These are phyloP conservation scores for Trametes versicolor DNA, from an alignment of 1,284 basidiomycete species.

Conservation along the genomic window DNA sequence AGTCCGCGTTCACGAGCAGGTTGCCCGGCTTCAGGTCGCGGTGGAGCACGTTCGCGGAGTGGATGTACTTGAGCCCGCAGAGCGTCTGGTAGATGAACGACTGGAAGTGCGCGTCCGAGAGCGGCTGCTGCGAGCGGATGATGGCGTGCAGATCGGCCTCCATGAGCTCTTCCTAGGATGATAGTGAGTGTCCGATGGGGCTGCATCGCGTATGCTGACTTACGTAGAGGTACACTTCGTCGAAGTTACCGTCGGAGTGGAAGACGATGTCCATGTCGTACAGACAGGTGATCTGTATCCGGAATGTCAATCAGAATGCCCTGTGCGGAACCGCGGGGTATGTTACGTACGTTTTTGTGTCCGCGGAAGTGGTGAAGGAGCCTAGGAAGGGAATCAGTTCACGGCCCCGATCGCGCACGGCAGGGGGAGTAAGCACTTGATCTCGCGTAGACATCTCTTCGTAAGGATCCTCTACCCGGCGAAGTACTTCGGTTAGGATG, in stretches of 20 bases:
- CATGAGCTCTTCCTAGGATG: constrained; percentile 91
- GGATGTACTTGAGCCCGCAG: constrained; percentile 98
- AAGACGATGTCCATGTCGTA: constrained; percentile 99
- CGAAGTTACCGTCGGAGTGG: constrained; percentile 88
- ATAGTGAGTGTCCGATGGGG: constrained; percentile 3
- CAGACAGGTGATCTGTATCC: constrained; percentile 81
- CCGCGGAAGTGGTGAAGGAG: constrained; percentile 95
- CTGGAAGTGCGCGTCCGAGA: constrained; percentile 99
- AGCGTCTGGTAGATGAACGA: constrained; percentile 99
- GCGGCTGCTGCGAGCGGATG: constrained; percentile 96
- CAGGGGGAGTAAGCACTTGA: constrained; percentile 66
- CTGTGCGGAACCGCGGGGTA: not conserved
- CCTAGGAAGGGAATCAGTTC: constrained; percentile 50
- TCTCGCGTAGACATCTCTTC: constrained; percentile 93
- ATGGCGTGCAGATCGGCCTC: constrained; percentile 99
- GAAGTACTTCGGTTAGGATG: constrained; percentile 10
- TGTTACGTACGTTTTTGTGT: constrained; percentile 86
- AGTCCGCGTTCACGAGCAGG: constrained; percentile 97
- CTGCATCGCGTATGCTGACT: constrained; percentile 34
- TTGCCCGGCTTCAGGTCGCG: constrained; percentile 98
- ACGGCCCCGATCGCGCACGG: constrained; percentile 18
- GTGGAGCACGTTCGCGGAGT: constrained; percentile 98
- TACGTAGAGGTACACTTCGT: constrained; percentile 95
- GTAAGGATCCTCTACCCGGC: constrained; percentile 86
- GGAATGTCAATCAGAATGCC: not conserved